Evolutionary conservation across 78 protist species (phyloP).

Genomic region (Emiliania huxleyi): DNA sequence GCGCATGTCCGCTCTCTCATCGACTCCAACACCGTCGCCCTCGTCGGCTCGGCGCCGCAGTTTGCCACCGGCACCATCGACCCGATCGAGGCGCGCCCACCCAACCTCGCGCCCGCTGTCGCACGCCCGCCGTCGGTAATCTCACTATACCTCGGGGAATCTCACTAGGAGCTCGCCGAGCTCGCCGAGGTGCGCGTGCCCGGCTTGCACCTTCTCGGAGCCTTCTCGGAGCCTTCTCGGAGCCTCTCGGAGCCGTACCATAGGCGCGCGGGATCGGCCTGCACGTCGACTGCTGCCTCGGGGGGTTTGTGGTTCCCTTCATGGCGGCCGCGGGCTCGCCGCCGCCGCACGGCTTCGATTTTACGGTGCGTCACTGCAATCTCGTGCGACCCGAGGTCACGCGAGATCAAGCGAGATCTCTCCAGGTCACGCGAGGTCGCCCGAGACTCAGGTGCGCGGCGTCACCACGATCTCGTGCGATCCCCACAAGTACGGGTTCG

Average conservation of each 20-base stretch:
- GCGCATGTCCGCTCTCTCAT: not conserved
- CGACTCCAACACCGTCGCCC: conserved; percentile 31
- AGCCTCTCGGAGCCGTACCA: too few relatives aligned
- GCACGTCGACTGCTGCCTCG: conserved; percentile 46
- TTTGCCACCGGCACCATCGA: conserved; percentile 31
- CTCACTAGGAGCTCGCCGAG: too few relatives aligned
- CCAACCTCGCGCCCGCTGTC: too few relatives aligned
- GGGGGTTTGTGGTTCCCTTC: not conserved
- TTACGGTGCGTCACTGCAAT: too few relatives aligned
- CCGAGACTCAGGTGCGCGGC: not conserved
- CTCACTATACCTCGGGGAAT: too few relatives aligned
- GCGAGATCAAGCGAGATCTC: too few relatives aligned
- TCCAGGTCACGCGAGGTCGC: too few relatives aligned
- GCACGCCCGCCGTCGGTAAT: too few relatives aligned
- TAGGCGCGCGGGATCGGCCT: conserved; percentile 28
- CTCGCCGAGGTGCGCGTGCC: too few relatives aligned
- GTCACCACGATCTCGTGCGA: conserved; percentile 65
- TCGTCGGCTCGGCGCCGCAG: conserved; percentile 44
- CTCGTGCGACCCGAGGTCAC: too few relatives aligned
- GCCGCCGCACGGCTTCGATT: not conserved
- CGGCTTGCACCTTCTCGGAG: too few relatives aligned
- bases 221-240: not conserved
- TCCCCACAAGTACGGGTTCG: conserved; percentile 91
- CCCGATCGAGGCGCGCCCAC: not conserved
- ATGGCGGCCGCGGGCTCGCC: not conserved